These are phyloP conservation scores for Leishmania mexicana DNA, from an alignment of 208 protist genomes.

Conservation along the genomic window DNA sequence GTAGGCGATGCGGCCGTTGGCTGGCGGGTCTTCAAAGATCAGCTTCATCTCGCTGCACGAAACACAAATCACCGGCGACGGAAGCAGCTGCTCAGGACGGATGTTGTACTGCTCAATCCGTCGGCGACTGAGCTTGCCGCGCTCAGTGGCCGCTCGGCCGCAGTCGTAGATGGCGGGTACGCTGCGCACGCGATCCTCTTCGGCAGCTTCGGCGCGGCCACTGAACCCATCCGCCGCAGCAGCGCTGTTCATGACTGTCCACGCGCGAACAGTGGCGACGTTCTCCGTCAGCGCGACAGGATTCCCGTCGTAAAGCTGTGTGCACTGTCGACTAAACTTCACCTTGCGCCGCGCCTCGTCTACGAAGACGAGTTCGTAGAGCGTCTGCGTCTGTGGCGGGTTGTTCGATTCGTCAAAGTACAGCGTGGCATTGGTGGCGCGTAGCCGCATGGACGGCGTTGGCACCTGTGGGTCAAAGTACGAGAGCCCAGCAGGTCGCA, in stretches of 20 bases:
- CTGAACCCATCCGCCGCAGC: conserved; percentile 3
- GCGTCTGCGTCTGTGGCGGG: conserved; percentile 52
- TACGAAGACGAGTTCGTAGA: conserved; percentile 76
- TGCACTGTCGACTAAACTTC: conserved; percentile 49
- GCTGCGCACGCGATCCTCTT: conserved; percentile 43
- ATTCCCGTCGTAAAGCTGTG: conserved; percentile 50
- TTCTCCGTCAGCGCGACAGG: conserved; percentile 58
- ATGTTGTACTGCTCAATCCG: conserved; percentile 34
- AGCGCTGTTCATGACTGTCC: conserved; percentile 48
- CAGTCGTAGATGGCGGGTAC: conserved; percentile 79
- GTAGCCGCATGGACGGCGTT: conserved; percentile 57
- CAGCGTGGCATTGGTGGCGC: conserved; percentile 50
- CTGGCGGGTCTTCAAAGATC: conserved; percentile 75
- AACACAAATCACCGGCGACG: conserved; percentile 73
- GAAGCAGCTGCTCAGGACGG: conserved; percentile 38
- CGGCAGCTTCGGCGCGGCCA: conserved; percentile 4
- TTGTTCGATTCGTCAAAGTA: conserved; percentile 82
- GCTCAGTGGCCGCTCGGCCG: conserved; percentile 35
- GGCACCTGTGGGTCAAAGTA: conserved; percentile 68
- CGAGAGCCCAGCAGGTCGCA: conserved; percentile 56
- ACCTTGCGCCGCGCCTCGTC: conserved; percentile 56
- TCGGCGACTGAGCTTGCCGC: conserved; percentile 34
- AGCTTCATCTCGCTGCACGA: conserved; percentile 74
- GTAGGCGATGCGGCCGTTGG: conserved; percentile 70
- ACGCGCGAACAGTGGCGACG: conserved; percentile 75